These are phyloP conservation scores for Termitomyces sp. DNA, from an alignment of 768 basidiomycete species.

Conservation along the genomic window DNA sequence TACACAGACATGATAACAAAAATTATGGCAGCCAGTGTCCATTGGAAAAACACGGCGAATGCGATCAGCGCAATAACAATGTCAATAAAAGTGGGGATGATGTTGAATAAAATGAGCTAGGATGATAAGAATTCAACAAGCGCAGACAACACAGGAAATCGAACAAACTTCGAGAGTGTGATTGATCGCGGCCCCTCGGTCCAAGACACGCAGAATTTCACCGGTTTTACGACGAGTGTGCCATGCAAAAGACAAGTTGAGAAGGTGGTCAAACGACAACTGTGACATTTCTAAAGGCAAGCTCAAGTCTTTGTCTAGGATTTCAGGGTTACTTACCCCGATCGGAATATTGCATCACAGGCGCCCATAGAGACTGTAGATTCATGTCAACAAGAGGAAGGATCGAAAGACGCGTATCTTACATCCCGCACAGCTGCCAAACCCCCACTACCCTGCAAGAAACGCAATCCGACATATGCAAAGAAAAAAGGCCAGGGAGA, in stretches of 20 bases:
- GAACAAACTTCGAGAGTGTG: slow-evolving; percentile 58
- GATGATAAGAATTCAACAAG: slow-evolving; percentile 5
- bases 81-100: slow-evolving; percentile 80
- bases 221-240: slow-evolving; percentile 82
- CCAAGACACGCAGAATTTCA: slow-evolving; percentile 75
- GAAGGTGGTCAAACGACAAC: slow-evolving; percentile 79
- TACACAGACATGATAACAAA: slow-evolving; percentile 72
- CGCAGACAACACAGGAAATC: neutral
- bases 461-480: slow-evolving; percentile 61
- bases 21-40: slow-evolving; percentile 60
- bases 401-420: slow-evolving; percentile 12
- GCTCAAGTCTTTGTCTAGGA: neutral
- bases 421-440: slow-evolving; percentile 62
- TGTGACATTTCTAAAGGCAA: slow-evolving; percentile 67
- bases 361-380: slow-evolving; percentile 66
- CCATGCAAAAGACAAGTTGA: slow-evolving; percentile 82
- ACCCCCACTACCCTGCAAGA: slow-evolving; percentile 74
- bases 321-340: slow-evolving; percentile 30
- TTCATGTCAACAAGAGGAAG: neutral
- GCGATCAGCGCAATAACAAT: slow-evolving; percentile 63
- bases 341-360: slow-evolving; percentile 88
- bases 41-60: slow-evolving; percentile 60
- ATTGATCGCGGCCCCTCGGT: slow-evolving; percentile 84
- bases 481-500: slow-evolving; percentile 69
- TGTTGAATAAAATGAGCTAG: slow-evolving; percentile 76